Evolutionary conservation across 441 rosid genomes (phyloP).

Genomic region (Pelargonium cotyledonis): DNA sequence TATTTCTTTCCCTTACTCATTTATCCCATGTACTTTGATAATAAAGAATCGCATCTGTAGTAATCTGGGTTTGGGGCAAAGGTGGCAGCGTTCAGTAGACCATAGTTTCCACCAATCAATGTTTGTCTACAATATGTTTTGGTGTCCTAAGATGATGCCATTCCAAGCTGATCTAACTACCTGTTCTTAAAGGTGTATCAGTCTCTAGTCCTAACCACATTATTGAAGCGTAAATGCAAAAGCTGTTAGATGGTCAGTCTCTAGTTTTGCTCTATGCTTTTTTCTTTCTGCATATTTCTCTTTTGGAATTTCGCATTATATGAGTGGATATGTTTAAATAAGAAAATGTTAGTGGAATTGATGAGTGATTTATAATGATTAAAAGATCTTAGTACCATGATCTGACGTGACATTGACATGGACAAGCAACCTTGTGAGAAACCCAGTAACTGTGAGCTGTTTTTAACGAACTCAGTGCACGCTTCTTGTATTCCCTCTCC

Average conservation of each 20-base stretch:
- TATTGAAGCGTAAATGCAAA: not conserved
- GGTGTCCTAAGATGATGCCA: conserved; percentile 63
- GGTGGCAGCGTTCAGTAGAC: conserved; percentile 65
- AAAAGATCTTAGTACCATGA: too few species aligned
- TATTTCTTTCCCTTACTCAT: not conserved
- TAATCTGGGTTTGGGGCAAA: conserved; percentile 91
- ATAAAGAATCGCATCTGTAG: conserved; percentile 51
- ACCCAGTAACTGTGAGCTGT: conserved; percentile 57
- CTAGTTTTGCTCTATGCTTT: not conserved
- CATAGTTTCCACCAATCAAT: conserved; percentile 86
- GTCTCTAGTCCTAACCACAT: not conserved
- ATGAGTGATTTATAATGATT: too few species aligned
- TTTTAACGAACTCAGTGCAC: conserved; percentile 55
- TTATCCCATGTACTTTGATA: not conserved
- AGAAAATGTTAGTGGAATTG: too few species aligned
- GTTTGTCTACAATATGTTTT: conserved; percentile 92
- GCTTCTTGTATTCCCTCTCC: conserved; percentile 44
- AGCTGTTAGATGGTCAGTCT: too few species aligned
- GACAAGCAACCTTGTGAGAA: conserved; percentile 74
- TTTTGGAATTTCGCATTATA: too few species aligned
- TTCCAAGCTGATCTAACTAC: conserved; percentile 94
- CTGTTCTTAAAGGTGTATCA: conserved; percentile 26
- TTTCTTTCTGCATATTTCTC: not conserved
- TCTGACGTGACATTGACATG: too few species aligned
- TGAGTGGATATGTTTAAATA: too few species aligned